Conservation (phyloP, 2,329 filamentous ascomycete species). For the Neoscytalidium dimidiatum region DNA sequence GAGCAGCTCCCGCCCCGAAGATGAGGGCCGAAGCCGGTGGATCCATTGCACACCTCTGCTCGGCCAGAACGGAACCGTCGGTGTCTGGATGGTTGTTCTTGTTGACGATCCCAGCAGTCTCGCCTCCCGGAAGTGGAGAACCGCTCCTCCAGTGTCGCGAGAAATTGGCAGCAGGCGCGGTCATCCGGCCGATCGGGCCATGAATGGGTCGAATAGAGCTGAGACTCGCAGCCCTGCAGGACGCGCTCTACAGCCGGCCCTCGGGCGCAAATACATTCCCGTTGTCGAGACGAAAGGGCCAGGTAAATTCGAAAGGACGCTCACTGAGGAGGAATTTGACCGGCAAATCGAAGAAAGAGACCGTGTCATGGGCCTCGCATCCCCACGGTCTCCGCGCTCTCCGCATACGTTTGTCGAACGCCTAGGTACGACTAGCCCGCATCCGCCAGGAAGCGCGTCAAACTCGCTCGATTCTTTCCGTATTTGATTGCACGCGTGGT, state of each 20-base stretch:
- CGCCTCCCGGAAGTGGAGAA: background rate
- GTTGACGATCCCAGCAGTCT: conserved; percentile 60
- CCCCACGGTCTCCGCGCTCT: background rate
- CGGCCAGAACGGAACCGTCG: conserved; percentile 66
- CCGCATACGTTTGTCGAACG: background rate
- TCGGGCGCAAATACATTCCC: background rate
- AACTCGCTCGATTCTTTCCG: conserved; percentile 7
- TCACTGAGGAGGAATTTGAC: conserved; percentile 7
- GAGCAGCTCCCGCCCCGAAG: conserved; percentile 38
- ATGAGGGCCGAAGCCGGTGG: conserved; percentile 67
- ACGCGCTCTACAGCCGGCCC: background rate
- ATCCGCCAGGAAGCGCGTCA: background rate
- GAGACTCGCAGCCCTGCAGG: background rate
- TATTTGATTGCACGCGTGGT: background rate
- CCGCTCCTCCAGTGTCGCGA: conserved; percentile 11
- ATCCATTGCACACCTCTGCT: conserved; percentile 76
- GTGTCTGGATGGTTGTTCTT: conserved; percentile 78
- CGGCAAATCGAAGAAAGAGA: background rate
- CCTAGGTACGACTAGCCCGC: background rate
- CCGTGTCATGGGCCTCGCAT: background rate
- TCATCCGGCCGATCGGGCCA: too few species aligned
- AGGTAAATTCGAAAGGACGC: background rate
- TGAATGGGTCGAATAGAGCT: background rate
- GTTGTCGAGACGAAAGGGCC: background rate
- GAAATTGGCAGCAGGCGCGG: background rate